Percentiles rank a stretch among this genome's conserved stretches.
Conservation (phyloP, 495 filamentous ascomycete genomes). For the Podospora australis region DNA sequence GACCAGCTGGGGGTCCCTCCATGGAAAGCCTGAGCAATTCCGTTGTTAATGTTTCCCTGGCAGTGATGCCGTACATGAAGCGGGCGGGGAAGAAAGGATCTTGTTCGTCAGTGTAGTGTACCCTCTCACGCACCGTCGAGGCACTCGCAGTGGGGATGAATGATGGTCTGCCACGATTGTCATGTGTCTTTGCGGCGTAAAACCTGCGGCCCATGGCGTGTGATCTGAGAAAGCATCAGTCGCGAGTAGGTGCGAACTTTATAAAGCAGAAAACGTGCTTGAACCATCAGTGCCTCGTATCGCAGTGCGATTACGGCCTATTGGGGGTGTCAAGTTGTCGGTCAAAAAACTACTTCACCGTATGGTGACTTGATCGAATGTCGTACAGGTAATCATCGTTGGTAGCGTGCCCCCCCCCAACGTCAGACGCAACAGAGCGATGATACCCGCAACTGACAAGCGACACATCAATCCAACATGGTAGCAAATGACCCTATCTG, state of each 20-base stretch:
- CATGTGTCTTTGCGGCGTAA: background rate
- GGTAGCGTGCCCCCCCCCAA: too few species aligned
- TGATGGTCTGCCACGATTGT: slow-evolving; percentile 2
- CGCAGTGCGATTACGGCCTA: too few species aligned
- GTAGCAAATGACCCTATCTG: too few species aligned
- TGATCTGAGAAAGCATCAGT: background rate
- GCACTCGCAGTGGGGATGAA: slow-evolving; percentile 4
- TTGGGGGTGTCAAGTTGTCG: background rate
- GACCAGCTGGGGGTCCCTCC: background rate
- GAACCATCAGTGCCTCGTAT: too few species aligned
- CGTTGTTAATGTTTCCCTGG: background rate
- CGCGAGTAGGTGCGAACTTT: too few species aligned
- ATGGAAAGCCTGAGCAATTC: background rate
- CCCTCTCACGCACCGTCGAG: slow-evolving; percentile 1
- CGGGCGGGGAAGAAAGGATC: background rate
- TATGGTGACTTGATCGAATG: background rate
- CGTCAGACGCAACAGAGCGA: too few species aligned
- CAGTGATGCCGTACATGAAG: background rate
- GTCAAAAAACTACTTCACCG: background rate
- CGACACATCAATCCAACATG: too few species aligned
- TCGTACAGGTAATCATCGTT: background rate
- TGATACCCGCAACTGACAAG: too few species aligned
- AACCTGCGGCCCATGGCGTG: background rate
- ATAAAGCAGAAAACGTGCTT: too few species aligned
- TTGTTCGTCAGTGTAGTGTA: slow-evolving; percentile 2